Conservation (phyloP, 2,329 filamentous ascomycete species). For the Hyphodiscus sp. region DNA sequence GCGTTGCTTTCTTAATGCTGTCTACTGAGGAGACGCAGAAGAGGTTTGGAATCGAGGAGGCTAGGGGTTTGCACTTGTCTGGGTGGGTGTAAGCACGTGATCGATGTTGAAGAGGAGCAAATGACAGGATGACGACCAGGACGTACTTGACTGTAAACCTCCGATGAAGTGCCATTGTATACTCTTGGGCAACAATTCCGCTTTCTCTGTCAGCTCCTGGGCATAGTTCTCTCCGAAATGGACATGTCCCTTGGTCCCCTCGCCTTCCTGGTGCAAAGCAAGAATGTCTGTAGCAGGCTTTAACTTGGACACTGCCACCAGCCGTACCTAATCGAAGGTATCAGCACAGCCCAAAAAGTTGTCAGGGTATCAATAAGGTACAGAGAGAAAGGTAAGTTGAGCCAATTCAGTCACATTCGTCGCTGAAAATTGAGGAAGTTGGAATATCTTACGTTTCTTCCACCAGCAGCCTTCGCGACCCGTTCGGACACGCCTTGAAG, state of each 20-base stretch:
- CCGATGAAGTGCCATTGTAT: slow-evolving; percentile 98
- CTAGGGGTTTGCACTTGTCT: slow-evolving; percentile 87
- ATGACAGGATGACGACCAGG: neutral
- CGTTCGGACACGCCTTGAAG: slow-evolving; percentile 53
- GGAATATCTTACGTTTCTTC: slow-evolving; percentile 44
- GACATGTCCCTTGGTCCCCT: slow-evolving; percentile 44
- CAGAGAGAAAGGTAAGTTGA: neutral
- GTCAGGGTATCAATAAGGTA: neutral
- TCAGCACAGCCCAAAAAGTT: neutral
- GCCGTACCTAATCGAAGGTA: slow-evolving; percentile 52
- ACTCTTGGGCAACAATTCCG: slow-evolving; percentile 64
- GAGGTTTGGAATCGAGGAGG: slow-evolving; percentile 76
- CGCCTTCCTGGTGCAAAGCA: slow-evolving; percentile 61
- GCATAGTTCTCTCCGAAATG: slow-evolving; percentile 98
- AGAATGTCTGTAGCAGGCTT: slow-evolving; percentile 91
- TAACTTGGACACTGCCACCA: slow-evolving; percentile 93
- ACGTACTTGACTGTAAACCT: slow-evolving; percentile 68
- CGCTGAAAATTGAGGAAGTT: neutral
- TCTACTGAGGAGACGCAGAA: slow-evolving; percentile 92
- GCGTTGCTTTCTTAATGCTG: slow-evolving; percentile 75
- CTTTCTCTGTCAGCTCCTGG: slow-evolving; percentile 84
- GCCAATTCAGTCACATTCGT: neutral
- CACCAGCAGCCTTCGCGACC: slow-evolving; percentile 46
- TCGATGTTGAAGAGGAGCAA: neutral
- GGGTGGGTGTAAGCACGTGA: slow-evolving; percentile 2